Evolutionary conservation across 345 rosid genomes (phyloP).

Genomic region (Salix suchowensis): DNA sequence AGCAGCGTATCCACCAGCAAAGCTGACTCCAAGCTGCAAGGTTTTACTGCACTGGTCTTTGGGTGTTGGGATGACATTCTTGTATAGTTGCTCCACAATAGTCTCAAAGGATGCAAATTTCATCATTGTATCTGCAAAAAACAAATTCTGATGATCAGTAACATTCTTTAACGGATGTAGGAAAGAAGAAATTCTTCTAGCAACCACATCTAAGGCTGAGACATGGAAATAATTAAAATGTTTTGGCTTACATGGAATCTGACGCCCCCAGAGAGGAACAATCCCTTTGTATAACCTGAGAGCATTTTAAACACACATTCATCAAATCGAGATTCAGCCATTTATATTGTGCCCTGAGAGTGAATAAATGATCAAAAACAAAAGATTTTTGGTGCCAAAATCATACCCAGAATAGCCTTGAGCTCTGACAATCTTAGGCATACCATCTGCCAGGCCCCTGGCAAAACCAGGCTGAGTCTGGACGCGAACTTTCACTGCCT

Average conservation of each 20-base stretch:
- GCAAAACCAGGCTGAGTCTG: slow-evolving; percentile 98
- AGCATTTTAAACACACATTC: slow-evolving; percentile 5
- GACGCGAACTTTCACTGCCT: slow-evolving; percentile 92
- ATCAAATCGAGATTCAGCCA: not conserved
- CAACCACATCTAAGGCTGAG: not conserved
- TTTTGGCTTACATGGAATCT: slow-evolving; percentile 80
- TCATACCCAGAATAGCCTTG: slow-evolving; percentile 72
- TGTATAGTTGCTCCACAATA: slow-evolving; percentile 80
- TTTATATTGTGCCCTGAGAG: not conserved
- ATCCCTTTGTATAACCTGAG: slow-evolving; percentile 82
- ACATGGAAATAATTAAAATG: not conserved
- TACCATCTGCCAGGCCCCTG: slow-evolving; percentile 79
- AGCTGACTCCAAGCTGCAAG: slow-evolving; percentile 87
- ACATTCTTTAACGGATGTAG: not conserved
- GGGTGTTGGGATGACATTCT: slow-evolving; percentile 67
- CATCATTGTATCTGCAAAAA: slow-evolving; percentile 86
- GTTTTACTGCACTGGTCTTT: slow-evolving; percentile 73
- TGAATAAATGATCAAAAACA: not conserved
- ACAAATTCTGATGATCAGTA: not conserved
- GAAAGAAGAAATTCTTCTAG: not conserved
- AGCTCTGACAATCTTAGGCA: slow-evolving; percentile 74
- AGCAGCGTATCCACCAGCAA: slow-evolving; percentile 88
- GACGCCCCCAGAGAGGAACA: slow-evolving; percentile 96
- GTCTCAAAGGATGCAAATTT: slow-evolving; percentile 91
- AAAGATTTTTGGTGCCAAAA: not conserved